A percentile compares a stretch with the other conserved stretches of the same genome.
phyloP scores from a whole-genome alignment of 257 asterid species.

The Pogostemon cablin region DNA sequence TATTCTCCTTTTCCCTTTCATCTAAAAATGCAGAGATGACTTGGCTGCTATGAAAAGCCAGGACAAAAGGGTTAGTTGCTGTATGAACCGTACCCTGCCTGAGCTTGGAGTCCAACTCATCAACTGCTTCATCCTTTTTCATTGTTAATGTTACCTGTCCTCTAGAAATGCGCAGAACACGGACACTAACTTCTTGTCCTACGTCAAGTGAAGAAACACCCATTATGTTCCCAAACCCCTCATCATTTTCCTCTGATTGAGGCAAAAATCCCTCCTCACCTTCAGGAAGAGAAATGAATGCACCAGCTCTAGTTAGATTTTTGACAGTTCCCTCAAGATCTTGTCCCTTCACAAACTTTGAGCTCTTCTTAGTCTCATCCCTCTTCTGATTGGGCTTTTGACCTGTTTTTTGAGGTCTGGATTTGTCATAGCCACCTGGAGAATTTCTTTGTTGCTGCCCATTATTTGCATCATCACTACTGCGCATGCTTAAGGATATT shows the following conservation, averaged over 20 bases:
- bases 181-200: slow-evolving; percentile 88
- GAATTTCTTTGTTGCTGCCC: slow-evolving; percentile 54
- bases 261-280: slow-evolving; percentile 98
- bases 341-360: slow-evolving; percentile 81
- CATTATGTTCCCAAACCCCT: slow-evolving; percentile 59
- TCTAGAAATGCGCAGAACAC: slow-evolving; percentile 78
- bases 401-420: slow-evolving; percentile 61
- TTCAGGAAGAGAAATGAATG: slow-evolving; percentile 90
- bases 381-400: slow-evolving; percentile 56
- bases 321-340: slow-evolving; percentile 88
- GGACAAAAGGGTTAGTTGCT: slow-evolving; percentile 83
- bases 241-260: slow-evolving; percentile 70
- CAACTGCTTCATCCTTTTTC: slow-evolving; percentile 74
- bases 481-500: slow-evolving; percentile 90
- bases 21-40: slow-evolving; percentile 79
- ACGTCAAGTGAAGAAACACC: slow-evolving; percentile 73
- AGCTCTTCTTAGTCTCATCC: slow-evolving; percentile 53
- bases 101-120: slow-evolving; percentile 59
- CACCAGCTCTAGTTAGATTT: slow-evolving; percentile 74
- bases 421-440: slow-evolving; percentile 46
- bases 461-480: slow-evolving; percentile 52
- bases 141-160: slow-evolving; percentile 86
- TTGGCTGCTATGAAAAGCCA: slow-evolving; percentile 69
- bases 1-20: slow-evolving; percentile 53
- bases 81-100: slow-evolving; percentile 59